Base-by-base conservation (phyloP, 2,329 filamentous ascomycete genomes). In the Fusarium denticulatum region DNA sequence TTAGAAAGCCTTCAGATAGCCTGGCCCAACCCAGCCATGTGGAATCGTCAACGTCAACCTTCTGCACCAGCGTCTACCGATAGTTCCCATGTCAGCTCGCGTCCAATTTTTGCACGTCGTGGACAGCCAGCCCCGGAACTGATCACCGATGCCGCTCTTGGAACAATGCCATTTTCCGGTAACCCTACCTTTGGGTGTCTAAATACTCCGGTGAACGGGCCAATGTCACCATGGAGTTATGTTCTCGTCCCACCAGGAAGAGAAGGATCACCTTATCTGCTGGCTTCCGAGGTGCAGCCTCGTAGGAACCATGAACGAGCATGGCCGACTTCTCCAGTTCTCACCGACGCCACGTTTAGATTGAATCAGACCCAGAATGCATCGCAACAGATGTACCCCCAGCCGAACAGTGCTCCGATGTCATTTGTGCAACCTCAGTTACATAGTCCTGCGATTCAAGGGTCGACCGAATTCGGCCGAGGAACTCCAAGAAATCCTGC, bases 1-100 rank as follows among this genome's bases (percentile, higher is more conserved):
- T 87, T 97, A 36, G 93, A 96, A 81, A 86, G 85, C 68, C 91
- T 90, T 6, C 88, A 88, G 7, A 94, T 97, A 77, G 93, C 94
- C 6, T 97, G 94, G 93, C 94, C 94, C 13, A 95, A 93, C 79
- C 83, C 88, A 26, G 82, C 84, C 22, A 93, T 94, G 91, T 94
- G 90, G 91, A 85, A 85, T 26, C 86, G 36, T 28, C 49, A 26
- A 20, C 37, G 49, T 14, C 37, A 42, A 46, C 46, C 43, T 32
- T 24, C 30, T 39, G 34, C 20, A 20, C 7, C 37, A 20, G 40
- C 39, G 9, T 45, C 49, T 10, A 26, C 24, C 3, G 86, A 42
- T 80, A 83, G 24, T 81, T 67, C 81, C 83, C 72, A 82, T 79
- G 61, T 83, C 81, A 47, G 85, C 81, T n/a, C 16, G 24, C 7